These are phyloP conservation scores for Nadsonia fulvescens DNA, from an alignment of 805 yeast genomes.

Conservation along the genomic window DNA sequence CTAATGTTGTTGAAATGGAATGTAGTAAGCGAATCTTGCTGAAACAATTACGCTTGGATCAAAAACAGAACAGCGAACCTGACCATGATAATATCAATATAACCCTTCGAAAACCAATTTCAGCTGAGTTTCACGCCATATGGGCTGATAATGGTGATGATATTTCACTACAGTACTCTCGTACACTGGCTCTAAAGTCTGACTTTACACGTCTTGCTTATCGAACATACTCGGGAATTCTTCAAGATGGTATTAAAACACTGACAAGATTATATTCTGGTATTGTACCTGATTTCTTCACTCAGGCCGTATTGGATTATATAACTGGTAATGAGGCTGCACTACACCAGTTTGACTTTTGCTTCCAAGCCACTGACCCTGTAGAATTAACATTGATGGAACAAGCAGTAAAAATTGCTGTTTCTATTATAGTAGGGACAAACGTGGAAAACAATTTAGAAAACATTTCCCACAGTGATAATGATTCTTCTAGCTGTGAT, in stretches of 20 bases:
- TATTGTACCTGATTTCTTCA: conserved; percentile 26
- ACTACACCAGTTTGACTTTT: too few species aligned
- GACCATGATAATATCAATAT: too few species aligned
- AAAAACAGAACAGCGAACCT: conserved; percentile 13
- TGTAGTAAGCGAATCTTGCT: conserved; percentile 16
- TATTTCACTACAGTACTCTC: conserved; percentile 43
- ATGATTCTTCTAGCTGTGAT: too few species aligned
- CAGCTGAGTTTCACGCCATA: conserved; percentile 17
- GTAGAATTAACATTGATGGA: too few species aligned
- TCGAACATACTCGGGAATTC: conserved; percentile 24
- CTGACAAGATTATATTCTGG: conserved; percentile 27
- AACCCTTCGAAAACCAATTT: too few species aligned
- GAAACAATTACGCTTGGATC: conserved; percentile 1
- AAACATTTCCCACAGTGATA: too few species aligned
- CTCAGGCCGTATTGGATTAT: conserved; percentile 27
- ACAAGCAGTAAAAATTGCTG: too few species aligned
- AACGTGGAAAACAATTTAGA: too few species aligned
- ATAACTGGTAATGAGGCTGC: conserved; percentile 23
- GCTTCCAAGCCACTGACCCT: too few species aligned
- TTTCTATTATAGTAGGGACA: too few species aligned
- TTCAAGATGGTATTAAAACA: conserved; percentile 26
- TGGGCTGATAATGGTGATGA: conserved; percentile 64
- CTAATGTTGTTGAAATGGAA: conserved; percentile 29
- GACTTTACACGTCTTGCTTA: conserved; percentile 28
- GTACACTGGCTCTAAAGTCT: conserved; percentile 36